Evolutionary conservation across 495 filamentous ascomycete genomes (phyloP).

Genomic region (Aspergillus nidulans): DNA sequence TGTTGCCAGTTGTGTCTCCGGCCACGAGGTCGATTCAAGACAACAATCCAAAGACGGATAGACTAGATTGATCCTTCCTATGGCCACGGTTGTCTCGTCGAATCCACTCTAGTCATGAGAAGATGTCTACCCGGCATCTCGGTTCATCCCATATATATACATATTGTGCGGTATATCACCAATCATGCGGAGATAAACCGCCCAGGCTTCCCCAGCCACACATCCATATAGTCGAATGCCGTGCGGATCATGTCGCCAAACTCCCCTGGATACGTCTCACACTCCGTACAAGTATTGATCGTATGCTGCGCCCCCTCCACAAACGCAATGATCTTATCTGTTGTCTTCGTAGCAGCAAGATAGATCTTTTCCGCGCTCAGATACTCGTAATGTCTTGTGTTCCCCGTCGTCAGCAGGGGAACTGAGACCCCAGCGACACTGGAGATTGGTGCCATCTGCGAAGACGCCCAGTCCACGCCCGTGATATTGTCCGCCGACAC

Average conservation of each 20-base stretch:
- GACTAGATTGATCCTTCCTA: too few species aligned
- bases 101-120: too few species aligned
- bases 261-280: neutral
- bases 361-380: neutral
- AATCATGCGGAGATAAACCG: too few species aligned
- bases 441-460: neutral
- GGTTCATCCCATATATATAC: too few species aligned
- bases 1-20: too few species aligned
- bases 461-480: neutral
- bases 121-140: too few species aligned
- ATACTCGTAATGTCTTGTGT: neutral
- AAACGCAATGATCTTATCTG: neutral
- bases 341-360: neutral
- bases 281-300: neutral
- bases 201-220: neutral
- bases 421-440: neutral
- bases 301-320: neutral
- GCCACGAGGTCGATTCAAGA: too few species aligned
- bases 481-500: neutral
- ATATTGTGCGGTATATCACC: too few species aligned
- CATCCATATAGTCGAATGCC: neutral
- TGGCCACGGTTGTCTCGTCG: too few species aligned
- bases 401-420: neutral
- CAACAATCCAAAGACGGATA: too few species aligned
- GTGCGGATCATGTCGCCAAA: neutral